Base-by-base conservation (phyloP, 2,329 filamentous ascomycete species). In the Alternaria rosae region DNA sequence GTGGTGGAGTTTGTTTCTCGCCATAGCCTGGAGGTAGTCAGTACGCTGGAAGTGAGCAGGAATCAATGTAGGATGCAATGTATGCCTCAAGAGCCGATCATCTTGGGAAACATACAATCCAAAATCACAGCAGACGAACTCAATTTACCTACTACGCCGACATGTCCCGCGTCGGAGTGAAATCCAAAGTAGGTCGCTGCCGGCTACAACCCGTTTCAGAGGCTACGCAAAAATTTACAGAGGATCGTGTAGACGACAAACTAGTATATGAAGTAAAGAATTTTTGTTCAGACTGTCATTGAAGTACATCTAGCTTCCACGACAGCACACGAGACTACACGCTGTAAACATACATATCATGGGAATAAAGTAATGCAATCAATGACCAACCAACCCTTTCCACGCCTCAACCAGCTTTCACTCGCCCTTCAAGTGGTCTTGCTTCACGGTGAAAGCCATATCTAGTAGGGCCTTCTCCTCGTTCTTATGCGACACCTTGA, bases 381-480 rank as follows among this genome's bases (percentile, higher is more conserved):
- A 69, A 42, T 28, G 30, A 43, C 25, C 38, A 50, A n/a, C 41
- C 43, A 30, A 1, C 28, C 42, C 32, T 57, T 20, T 50, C n/a
- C 20, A 48, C 44, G 23, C 26, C 17, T 23, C 21, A 58, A 6
- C 12, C 23, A 30, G 15, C 17, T 5, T 47, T 35, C 85, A 89
- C 82, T 89, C 86, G 67, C 88, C 87, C 83, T 90, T 90, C 60
- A 89, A 81, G 78, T 87, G 88, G 66, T 89, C 87, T 82, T 90
- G 88, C 81, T 84, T 85, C 48, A 90, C 83, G 20, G 76, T 83
- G 76, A 88, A 90, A 53, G 88, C 89, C 77, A 86, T 85, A 66
- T 89, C 82, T 69, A 94, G 82, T 71, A 99, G 81, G 50, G 95
- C 92, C 79, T 92, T 86, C 86, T 98, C 95, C 85, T 99, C 95